Evolutionary conservation across 805 yeast species (phyloP).

Genomic region (Starmera pachycereana): DNA sequence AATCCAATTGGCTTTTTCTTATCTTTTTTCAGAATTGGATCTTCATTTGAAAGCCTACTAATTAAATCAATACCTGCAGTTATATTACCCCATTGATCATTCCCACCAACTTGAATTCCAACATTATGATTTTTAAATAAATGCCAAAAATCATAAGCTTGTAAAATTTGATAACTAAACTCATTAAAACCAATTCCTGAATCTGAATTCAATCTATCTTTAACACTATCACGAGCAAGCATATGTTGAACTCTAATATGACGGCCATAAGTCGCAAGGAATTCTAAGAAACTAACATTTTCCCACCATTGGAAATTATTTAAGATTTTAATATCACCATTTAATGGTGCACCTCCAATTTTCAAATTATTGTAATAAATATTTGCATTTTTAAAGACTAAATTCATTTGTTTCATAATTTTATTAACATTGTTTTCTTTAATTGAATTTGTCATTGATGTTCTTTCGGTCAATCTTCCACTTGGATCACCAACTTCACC

Average conservation of each 20-base stretch:
- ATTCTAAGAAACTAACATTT: conserved; percentile 62
- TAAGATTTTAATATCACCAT: conserved; percentile 32
- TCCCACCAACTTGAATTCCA: conserved; percentile 83
- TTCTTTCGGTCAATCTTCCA: conserved; percentile 74
- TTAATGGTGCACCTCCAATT: conserved; percentile 20
- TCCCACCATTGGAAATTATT: conserved; percentile 88
- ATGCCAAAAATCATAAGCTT: conserved; percentile 90
- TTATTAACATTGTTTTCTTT: conserved; percentile 45
- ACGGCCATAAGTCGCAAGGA: conserved; percentile 66
- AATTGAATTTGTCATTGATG: conserved; percentile 38
- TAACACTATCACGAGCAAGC: conserved; percentile 84
- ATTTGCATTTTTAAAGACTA: conserved; percentile 52
- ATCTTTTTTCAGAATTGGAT: conserved; percentile 11
- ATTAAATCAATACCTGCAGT: conserved; percentile 92
- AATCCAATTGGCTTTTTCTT: conserved; percentile 49
- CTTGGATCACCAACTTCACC: conserved; percentile 96
- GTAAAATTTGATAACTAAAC: conserved; percentile 85
- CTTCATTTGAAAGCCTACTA: conserved; percentile 36
- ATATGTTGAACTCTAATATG: conserved; percentile 75
- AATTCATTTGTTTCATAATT: conserved; percentile 52
- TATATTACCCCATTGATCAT: conserved; percentile 97
- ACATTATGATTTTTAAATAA: conserved; percentile 50
- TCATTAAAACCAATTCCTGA: conserved; percentile 88
- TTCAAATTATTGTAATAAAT: conserved; percentile 39
- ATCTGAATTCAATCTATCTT: conserved; percentile 55